These are phyloP conservation scores for Pseudopyrenochaeta lycopersici DNA, from an alignment of 2,329 filamentous ascomycete genomes.

Conservation along the genomic window DNA sequence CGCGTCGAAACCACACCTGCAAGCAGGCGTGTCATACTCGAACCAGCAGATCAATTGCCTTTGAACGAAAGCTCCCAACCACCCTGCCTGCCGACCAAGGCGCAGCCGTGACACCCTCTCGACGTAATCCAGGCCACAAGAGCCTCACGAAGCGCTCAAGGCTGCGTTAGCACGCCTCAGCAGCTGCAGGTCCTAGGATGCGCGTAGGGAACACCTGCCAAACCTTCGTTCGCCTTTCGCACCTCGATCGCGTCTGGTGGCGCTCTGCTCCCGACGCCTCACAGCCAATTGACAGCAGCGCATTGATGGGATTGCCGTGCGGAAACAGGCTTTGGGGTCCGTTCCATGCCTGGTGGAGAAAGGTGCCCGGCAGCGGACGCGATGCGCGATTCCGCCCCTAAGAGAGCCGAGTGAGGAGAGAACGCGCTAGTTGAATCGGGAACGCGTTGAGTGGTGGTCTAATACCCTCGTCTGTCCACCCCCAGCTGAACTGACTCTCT, in stretches of 20 bases:
- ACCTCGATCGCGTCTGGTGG: slow-evolving; percentile 28
- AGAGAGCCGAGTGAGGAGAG: slow-evolving; percentile 8
- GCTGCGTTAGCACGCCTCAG: slow-evolving; percentile 4
- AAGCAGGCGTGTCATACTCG: slow-evolving; percentile 6
- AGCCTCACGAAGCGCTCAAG: slow-evolving; percentile 3
- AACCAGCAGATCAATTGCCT: slow-evolving; percentile 6
- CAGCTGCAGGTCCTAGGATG: slow-evolving; percentile 17
- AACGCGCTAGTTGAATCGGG: slow-evolving; percentile 34
- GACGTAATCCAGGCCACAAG: slow-evolving; percentile 2
- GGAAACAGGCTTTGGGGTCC: slow-evolving; percentile 14
- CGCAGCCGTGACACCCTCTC: not conserved
- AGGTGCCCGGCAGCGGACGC: not conserved
- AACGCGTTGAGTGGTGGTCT: slow-evolving; percentile 30
- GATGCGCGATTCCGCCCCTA: not conserved
- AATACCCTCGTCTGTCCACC: slow-evolving; percentile 23
- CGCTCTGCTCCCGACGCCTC: slow-evolving; percentile 3
- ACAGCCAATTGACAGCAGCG: slow-evolving; percentile 10
- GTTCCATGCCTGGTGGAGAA: not conserved
- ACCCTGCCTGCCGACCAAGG: not conserved
- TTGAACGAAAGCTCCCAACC: slow-evolving; percentile 3
- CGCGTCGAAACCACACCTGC: slow-evolving; percentile 31
- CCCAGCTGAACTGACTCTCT: slow-evolving; percentile 2
- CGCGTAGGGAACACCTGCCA: slow-evolving; percentile 14
- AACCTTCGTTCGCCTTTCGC: slow-evolving; percentile 32
- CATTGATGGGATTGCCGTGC: slow-evolving; percentile 23